Evolutionary conservation across 2,329 filamentous ascomycete species (phyloP).

Genomic region (Stagonosporopsis vannaccii): DNA sequence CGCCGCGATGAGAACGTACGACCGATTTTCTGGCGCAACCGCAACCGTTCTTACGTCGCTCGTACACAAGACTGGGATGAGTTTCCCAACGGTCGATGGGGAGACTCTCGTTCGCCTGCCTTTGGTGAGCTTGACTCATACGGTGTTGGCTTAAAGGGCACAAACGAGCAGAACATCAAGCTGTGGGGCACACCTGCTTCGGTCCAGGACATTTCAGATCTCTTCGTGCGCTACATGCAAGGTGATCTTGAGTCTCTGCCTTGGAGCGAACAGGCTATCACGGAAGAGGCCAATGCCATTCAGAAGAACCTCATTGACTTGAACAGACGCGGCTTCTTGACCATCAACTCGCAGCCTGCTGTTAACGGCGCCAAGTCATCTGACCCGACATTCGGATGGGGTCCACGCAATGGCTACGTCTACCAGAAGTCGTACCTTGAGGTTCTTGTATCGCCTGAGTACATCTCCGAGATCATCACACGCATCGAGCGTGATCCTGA

Average conservation of each 20-base stretch:
- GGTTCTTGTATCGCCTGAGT: slow-evolving; percentile 80
- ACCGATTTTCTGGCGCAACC: slow-evolving; percentile 98
- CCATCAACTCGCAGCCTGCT: slow-evolving; percentile 96
- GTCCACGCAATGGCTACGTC: slow-evolving; percentile 91
- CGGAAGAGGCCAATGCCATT: slow-evolving; percentile 80
- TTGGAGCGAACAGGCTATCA: slow-evolving; percentile 92
- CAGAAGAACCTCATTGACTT: slow-evolving; percentile 78
- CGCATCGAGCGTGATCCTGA: slow-evolving; percentile 81
- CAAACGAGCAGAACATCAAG: slow-evolving; percentile 94
- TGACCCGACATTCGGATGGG: slow-evolving; percentile 90
- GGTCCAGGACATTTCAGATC: slow-evolving; percentile 78
- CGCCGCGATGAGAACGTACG: slow-evolving; percentile 93
- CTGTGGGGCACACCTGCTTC: slow-evolving; percentile 88
- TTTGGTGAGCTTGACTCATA: slow-evolving; percentile 96
- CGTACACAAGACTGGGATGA: slow-evolving; percentile 99
- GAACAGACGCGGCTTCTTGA: slow-evolving; percentile 86
- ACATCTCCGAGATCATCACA: slow-evolving; percentile 78
- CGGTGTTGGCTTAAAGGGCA: slow-evolving; percentile 90
- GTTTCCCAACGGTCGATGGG: slow-evolving; percentile 98
- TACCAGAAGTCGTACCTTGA: slow-evolving; percentile 99
- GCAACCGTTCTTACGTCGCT: slow-evolving; percentile 92
- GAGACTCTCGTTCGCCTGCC: slow-evolving; percentile 92
- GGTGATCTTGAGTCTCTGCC: slow-evolving; percentile 83
- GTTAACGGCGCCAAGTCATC: slow-evolving; percentile 90
- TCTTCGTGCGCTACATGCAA: slow-evolving; percentile 86